Base-by-base conservation (phyloP, 1,139 yeast genomes). In the Nakaseomyces bracarensis region DNA sequence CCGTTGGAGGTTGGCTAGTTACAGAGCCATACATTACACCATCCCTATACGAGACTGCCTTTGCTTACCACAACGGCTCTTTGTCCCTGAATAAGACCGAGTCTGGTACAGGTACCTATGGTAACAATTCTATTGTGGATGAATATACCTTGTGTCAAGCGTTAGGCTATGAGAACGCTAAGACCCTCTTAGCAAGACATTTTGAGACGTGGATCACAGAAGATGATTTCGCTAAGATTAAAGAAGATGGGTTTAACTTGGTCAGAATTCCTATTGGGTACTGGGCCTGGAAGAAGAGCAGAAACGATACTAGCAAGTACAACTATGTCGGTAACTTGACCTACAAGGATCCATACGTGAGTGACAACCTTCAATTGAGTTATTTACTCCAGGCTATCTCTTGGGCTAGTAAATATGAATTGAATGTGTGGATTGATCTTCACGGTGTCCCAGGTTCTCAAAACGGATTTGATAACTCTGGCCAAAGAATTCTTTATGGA, bases 401-500 rank as follows among this genome's bases (percentile, higher is more conserved):
- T 21, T 78, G 85, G 85, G 71, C 78, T 19, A 53, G 66, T 27
- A 60, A 64, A 23, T 57, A 72, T 48, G 74, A 65, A 23, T 57
- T 78, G 42, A 74, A 72, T 48, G 77, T 75, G 9, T 73, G 79
- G 82, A 64, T 79, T 41, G 83, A 78, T 55, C 61, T 78, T 43
- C 84, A 79, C 53, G 83, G 83, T 20, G 75, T 70, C 7, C 83
- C 83, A 2, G 82, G 82, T 1, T 74, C 82, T 2, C 84, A 78
- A 52, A 78, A 79, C 56, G 84, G 84, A n/a, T 78, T 78, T 56
- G 84, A 79, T 52, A 78, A 78, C 56, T 75, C 82, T 3, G 85
- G 85, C 1, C 59, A 64, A 39, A 66, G 82, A 53, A 49, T 46
- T 20, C 40, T 49, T 22, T 48, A 48, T 26, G 71, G 70, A 45